Conservation (phyloP, 2,329 filamentous ascomycete species). For the Biscogniauxia mediterranea region DNA sequence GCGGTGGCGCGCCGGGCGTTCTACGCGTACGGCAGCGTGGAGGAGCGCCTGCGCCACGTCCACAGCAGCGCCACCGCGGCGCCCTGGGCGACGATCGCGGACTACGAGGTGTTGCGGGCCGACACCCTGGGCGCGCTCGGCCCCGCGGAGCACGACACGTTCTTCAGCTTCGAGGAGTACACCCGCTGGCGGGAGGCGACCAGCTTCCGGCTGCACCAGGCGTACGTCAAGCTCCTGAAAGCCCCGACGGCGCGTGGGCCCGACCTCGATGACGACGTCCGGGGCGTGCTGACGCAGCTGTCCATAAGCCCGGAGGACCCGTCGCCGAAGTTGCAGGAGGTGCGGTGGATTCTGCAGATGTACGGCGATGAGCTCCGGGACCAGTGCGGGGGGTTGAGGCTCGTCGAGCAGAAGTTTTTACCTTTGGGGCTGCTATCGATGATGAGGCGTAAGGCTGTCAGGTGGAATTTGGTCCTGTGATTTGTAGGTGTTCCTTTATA, state of each 20-base stretch:
- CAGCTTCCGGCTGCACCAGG: constrained; percentile 11
- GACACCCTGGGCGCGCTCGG: constrained; percentile 1
- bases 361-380: constrained; percentile 34
- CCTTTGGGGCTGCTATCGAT: constrained; percentile 38
- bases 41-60: constrained; percentile 3
- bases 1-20: constrained; percentile 28
- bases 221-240: constrained; percentile 28
- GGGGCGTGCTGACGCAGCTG: constrained; percentile 15
- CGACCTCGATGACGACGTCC: constrained; percentile 25
- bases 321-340: constrained; percentile 23
- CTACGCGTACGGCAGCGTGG: neutral
- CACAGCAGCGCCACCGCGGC: no score
- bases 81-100: neutral
- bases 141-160: constrained; percentile 21
- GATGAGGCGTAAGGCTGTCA: constrained; percentile 40
- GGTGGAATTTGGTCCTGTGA: constrained; percentile 41
- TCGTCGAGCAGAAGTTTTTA: constrained; percentile 40
- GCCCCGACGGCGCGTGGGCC: constrained; percentile 25
- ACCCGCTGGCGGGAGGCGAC: constrained; percentile 30
- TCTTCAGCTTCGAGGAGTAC: constrained; percentile 38
- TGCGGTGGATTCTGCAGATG: constrained; percentile 37
- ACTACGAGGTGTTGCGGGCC: no score
- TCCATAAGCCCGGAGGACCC: neutral
- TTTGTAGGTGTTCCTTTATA: neutral
- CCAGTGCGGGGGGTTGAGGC: constrained; percentile 35